Base-by-base conservation (phyloP, 768 basidiomycete species). In the Suillus decipiens region DNA sequence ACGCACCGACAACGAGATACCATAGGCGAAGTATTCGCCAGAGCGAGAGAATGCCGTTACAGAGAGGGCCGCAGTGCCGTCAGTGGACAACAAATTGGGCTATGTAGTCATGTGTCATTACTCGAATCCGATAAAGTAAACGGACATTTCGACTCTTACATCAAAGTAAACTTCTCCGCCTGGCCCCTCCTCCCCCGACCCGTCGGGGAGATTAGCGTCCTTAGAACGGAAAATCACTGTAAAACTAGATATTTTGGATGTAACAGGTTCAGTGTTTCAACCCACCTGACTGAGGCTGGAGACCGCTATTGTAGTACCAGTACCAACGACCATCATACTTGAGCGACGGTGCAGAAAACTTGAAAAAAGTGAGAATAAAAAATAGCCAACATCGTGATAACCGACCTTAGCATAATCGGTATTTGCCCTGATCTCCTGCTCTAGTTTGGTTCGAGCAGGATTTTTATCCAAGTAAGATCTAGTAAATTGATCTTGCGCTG, bases 161-260 rank as follows among this genome's bases (percentile, higher is more conserved):
- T 95, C 90, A 69, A 94, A 93, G 75, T 90, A 94, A 4, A 93
- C 79, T 71, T 93, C 90, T 34, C 86, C 86, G 15, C 79, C 82
- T 19, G 76, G 70, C 34, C 77, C 80, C 19, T 74, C 71, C 19
- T 77, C 76, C 42, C 79, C 70, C 47, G 81, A 80, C 70, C 85
- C 81, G 66, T 83, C 81, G 45, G 90, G 90, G 53, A 89, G 75
- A 19, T 68, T 73, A 6, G 73, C 75, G 63, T 83, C 81, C 67
- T 76, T 82, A 34, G 87, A 88, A 14, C 89, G 83, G 71, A 86
- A 85, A 63, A 89, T 73, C 34, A 89, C 89, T 89, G 63, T 6
- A 43, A 53, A 17, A 42, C 45, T 31, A 41, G 37, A 34, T 28
- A 11, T 41, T 1, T 62, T 34, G n/a, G 53, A 55, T 9, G 22